Conservation (phyloP, 495 filamentous ascomycete species). For the Neurospora sp. region DNA sequence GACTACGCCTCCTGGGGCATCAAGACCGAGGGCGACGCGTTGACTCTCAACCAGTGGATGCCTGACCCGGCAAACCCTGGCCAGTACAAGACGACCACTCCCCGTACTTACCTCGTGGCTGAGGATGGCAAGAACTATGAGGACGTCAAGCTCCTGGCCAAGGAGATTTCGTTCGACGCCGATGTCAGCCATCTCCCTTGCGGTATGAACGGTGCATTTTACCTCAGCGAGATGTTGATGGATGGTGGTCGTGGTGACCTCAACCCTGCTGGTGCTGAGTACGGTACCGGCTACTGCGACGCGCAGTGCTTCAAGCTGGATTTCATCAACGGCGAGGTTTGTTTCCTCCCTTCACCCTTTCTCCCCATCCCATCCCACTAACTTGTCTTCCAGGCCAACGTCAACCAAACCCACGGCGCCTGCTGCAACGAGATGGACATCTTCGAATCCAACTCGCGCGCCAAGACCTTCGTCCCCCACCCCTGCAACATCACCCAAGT, state of each 20-base stretch:
- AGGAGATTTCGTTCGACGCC: slow-evolving; percentile 61
- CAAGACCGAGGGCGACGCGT: slow-evolving; percentile 29
- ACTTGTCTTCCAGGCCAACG: slow-evolving; percentile 27
- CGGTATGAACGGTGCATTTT: slow-evolving; percentile 64
- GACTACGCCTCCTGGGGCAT: slow-evolving; percentile 39
- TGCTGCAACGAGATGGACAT: slow-evolving; percentile 71
- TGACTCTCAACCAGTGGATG: slow-evolving; percentile 48
- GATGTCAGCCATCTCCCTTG: slow-evolving; percentile 56
- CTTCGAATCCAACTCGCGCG: slow-evolving; percentile 58
- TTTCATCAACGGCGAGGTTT: slow-evolving; percentile 57
- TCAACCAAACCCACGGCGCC: slow-evolving; percentile 41
- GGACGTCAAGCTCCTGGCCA: slow-evolving; percentile 46
- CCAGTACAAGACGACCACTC: slow-evolving; percentile 39
- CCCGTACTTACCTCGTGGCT: slow-evolving; percentile 52
- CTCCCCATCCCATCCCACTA: too few species aligned
- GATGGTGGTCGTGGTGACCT: slow-evolving; percentile 46
- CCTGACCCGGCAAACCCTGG: slow-evolving; percentile 18
- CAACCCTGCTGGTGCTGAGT: slow-evolving; percentile 60
- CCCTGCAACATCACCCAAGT: slow-evolving; percentile 41
- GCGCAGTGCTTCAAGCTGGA: slow-evolving; percentile 56
- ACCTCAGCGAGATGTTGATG: slow-evolving; percentile 55
- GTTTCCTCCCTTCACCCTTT: not conserved
- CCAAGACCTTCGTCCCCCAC: slow-evolving; percentile 52
- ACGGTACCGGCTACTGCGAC: slow-evolving; percentile 72
- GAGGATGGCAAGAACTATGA: slow-evolving; percentile 43